Conservation (phyloP, 2,329 filamentous ascomycete species). For the Xylariaceae sp. region DNA sequence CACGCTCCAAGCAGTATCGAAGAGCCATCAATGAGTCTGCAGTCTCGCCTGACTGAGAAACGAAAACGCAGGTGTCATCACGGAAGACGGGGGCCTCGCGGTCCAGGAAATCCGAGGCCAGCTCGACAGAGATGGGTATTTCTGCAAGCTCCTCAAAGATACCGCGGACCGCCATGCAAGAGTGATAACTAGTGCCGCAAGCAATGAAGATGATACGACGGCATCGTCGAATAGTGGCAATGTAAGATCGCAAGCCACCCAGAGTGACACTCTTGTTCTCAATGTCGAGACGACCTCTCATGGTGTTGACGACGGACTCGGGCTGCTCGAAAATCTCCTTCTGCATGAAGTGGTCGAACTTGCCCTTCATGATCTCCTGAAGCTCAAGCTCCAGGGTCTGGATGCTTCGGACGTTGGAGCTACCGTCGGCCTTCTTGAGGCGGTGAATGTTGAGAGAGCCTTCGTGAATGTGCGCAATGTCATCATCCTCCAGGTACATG, state of each 20-base stretch:
- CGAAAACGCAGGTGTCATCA: conserved; percentile 98
- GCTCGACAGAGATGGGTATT: conserved; percentile 93
- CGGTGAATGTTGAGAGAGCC: conserved; percentile 98
- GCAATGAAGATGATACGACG: conserved; percentile 98
- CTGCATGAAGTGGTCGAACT: conserved; percentile 99
- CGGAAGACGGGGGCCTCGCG: conserved; percentile 96
- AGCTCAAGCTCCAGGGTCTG: conserved; percentile 98
- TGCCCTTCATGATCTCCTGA: conserved; percentile 99
- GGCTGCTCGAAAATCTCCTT: conserved; percentile 99
- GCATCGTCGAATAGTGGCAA: conserved; percentile 93
- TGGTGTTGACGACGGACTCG: conserved; percentile 98
- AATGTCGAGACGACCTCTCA: conserved; percentile 95
- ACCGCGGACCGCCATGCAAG: conserved; percentile 98
- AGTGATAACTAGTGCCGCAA: conserved; percentile 97
- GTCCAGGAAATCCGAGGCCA: conserved; percentile 97
- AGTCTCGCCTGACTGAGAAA: conserved; percentile 97
- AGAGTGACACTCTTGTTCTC: conserved; percentile 94
- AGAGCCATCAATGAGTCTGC: conserved; percentile 96
- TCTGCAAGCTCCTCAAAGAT: conserved; percentile 97
- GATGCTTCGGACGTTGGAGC: conserved; percentile 94
- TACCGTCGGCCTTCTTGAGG: conserved; percentile 92
- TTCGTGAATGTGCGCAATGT: conserved; percentile 99
- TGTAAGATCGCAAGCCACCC: conserved; percentile 93
- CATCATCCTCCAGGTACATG: conserved; percentile 98
- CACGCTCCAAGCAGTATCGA: conserved; percentile 95